These are phyloP conservation scores for Pythium vanterpoolii DNA, from an alignment of 352 stramenopile genomes.

Conservation along the genomic window DNA sequence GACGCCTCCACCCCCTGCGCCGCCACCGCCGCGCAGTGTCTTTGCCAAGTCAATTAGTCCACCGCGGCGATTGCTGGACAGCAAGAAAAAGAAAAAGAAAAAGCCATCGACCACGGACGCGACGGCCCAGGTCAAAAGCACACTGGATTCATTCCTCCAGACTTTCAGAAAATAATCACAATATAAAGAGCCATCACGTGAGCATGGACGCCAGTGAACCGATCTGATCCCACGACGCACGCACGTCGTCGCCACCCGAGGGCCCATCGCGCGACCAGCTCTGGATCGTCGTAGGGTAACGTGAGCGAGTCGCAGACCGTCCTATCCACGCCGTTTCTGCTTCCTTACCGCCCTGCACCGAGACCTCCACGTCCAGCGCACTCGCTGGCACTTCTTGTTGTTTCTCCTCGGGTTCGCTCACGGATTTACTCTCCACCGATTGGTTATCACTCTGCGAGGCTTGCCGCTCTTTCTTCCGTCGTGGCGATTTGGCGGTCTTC, in stretches of 20 bases:
- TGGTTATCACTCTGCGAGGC: neutral
- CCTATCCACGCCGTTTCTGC: neutral
- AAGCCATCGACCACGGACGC: conserved; percentile 59
- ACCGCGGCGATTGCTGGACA: conserved; percentile 66
- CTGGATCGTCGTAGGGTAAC: conserved; percentile 46
- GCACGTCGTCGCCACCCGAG: conserved; percentile 8
- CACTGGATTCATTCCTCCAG: conserved; percentile 57
- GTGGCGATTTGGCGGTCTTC: neutral
- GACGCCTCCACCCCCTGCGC: neutral
- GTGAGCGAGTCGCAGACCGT: conserved; percentile 1
- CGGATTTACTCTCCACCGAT: neutral
- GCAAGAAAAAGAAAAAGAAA: conserved; percentile 63
- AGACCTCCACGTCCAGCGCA: neutral
- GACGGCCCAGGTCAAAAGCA: conserved; percentile 56
- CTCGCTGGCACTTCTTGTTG: neutral
- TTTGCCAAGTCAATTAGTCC: conserved; percentile 54
- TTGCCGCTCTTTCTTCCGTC: neutral
- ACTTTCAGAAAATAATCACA: conserved; percentile 35
- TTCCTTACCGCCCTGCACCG: neutral
- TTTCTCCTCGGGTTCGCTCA: neutral
- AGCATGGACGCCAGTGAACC: conserved; percentile 17
- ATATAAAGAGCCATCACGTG: conserved; percentile 12
- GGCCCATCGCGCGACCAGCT: conserved; percentile 26
- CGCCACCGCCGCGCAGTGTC: conserved; percentile 29
- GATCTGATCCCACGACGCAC: conserved; percentile 25